A percentile compares a stretch with the other conserved stretches of the same genome.
Conservation (phyloP, 225 moss, liverwort and hornwort species). For the Climacium dendroides region DNA sequence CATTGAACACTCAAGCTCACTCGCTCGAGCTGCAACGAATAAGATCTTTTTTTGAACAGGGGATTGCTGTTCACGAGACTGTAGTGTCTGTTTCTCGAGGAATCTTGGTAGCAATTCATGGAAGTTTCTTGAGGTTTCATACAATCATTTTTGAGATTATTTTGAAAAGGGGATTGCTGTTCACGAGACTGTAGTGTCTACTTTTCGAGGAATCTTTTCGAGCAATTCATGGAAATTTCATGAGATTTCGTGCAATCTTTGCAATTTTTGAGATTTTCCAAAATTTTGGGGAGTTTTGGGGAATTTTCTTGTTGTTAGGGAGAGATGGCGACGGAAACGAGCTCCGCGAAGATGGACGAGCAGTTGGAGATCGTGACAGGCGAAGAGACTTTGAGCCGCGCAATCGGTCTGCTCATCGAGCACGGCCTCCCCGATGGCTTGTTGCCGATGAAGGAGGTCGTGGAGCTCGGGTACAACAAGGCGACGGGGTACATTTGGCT, state of each 20-base stretch:
- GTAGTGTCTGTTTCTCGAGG: neutral
- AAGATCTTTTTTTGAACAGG: no score
- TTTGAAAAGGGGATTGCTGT: no score
- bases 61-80: neutral
- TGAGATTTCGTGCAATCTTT: neutral
- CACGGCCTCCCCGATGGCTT: slow-evolving; percentile 38
- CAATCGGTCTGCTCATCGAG: slow-evolving; percentile 12
- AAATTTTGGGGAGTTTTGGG: neutral
- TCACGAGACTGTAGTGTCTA: neutral
- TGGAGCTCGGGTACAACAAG: slow-evolving; percentile 44
- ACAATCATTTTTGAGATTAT: neutral
- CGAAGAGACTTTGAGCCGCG: slow-evolving; percentile 18
- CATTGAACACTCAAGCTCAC: neutral
- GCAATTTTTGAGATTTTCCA: neutral
- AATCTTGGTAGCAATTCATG: neutral
- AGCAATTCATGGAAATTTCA: no score
- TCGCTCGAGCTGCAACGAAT: neutral
- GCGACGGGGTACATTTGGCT: slow-evolving; percentile 54
- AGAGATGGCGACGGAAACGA: neutral
- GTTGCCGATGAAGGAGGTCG: slow-evolving; percentile 34
- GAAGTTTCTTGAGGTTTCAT: neutral
- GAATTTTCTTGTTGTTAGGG: neutral
- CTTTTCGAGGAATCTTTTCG: neutral
- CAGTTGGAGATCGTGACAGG: slow-evolving; percentile 13
- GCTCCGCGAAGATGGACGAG: neutral